A percentile compares a stretch with the other conserved stretches of the same genome.
phyloP scores from a whole-genome alignment of 129 eudicot genomes.

The Tagetes patula region DNA sequence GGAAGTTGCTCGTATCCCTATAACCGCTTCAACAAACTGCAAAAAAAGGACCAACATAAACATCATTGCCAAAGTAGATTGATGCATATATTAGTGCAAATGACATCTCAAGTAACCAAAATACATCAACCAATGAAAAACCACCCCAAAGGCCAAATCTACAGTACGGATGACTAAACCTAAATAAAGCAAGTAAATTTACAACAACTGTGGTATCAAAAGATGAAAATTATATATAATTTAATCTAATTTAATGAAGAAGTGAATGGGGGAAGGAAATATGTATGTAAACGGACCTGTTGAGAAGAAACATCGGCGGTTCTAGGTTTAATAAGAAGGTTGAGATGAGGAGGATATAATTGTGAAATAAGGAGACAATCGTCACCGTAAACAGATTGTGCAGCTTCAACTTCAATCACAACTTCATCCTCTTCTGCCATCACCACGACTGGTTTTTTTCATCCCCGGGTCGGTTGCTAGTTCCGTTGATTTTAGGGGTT shows the following conservation, averaged over 20 bases:
- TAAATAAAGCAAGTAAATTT: slow-evolving; percentile 11
- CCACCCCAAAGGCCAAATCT: not conserved
- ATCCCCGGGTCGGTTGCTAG: no score
- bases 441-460: not conserved
- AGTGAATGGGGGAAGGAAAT: not conserved
- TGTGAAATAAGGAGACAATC: slow-evolving; percentile 52
- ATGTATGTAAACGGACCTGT: slow-evolving; percentile 46
- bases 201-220: not conserved
- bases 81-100: not conserved
- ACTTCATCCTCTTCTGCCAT: slow-evolving; percentile 69
- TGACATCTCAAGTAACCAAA: not conserved
- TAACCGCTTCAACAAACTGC: slow-evolving; percentile 89
- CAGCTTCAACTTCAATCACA: slow-evolving; percentile 63
- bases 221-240: not conserved
- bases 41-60: slow-evolving; percentile 17
- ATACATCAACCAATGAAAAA: not conserved
- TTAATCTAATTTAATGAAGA: not conserved
- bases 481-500: no score
- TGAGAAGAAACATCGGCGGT: slow-evolving; percentile 85
- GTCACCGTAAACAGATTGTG: slow-evolving; percentile 74
- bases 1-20: slow-evolving; percentile 65
- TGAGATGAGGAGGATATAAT: slow-evolving; percentile 63
- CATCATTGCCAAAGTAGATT: not conserved
- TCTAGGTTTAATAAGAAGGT: slow-evolving; percentile 70
- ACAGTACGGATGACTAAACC: not conserved